Evolutionary conservation across 2,329 filamentous ascomycete genomes (phyloP).

Genomic region (Pezicula neosporulosa): DNA sequence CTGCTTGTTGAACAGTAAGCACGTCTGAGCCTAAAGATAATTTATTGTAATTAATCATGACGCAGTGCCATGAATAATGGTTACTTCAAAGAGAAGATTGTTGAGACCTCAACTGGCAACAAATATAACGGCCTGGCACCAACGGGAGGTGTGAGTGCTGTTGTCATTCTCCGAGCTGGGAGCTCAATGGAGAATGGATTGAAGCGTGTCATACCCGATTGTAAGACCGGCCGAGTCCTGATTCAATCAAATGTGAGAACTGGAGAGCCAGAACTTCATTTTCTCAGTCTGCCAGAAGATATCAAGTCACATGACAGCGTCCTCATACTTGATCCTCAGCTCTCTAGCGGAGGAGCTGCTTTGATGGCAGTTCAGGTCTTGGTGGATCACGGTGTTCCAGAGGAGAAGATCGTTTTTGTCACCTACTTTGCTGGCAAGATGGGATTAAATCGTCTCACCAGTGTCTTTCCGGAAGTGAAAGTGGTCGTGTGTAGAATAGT

Average conservation of each 20-base stretch:
- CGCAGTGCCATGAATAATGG: constrained; percentile 72
- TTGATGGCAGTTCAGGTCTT: constrained; percentile 97
- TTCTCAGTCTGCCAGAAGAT: constrained; percentile 72
- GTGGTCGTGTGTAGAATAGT: constrained; percentile 83
- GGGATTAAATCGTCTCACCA: constrained; percentile 79
- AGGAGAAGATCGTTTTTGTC: constrained; percentile 84
- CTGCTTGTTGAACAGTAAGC: constrained; percentile 75
- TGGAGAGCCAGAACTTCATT: constrained; percentile 91
- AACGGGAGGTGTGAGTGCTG: constrained; percentile 75
- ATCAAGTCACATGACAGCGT: constrained; percentile 76
- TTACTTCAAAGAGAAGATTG: constrained; percentile 58
- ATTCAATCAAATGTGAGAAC: constrained; percentile 86
- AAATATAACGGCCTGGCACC: constrained; percentile 69
- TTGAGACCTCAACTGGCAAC: constrained; percentile 69
- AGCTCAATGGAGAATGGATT: constrained; percentile 85
- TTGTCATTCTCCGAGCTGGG: constrained; percentile 85
- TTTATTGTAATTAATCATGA: constrained; percentile 6
- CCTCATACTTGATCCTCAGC: constrained; percentile 86
- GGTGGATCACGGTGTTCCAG: constrained; percentile 84
- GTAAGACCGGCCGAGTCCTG: constrained; percentile 80
- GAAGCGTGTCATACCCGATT: constrained; percentile 88
- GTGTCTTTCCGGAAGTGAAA: constrained; percentile 82
- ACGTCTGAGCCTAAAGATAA: not conserved
- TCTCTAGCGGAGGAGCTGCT: constrained; percentile 81
- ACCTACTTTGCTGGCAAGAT: constrained; percentile 86